These are phyloP conservation scores for Croton laevigatus DNA, from an alignment of 441 rosid genomes.

Conservation along the genomic window DNA sequence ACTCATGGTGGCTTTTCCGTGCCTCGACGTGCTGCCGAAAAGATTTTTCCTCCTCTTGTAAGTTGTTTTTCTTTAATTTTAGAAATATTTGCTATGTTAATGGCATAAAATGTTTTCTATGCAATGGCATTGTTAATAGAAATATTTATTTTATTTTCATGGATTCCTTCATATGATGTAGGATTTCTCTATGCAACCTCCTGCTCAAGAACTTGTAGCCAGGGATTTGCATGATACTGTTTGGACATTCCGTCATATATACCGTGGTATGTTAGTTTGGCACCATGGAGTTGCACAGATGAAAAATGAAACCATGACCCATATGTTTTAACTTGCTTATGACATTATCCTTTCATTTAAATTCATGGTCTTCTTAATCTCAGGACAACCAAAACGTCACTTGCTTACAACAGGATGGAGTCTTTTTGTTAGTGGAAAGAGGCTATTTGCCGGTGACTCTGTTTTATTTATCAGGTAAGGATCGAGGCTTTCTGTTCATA, in stretches of 20 bases:
- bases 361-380: conserved; percentile 19
- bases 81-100: conserved; percentile 2
- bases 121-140: neutral
- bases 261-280: conserved; percentile 54
- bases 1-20: conserved; percentile 99
- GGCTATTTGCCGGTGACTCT: conserved; percentile 91
- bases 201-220: conserved; percentile 88
- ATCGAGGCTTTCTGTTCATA: conserved; percentile 15
- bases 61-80: conserved; percentile 18
- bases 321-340: neutral
- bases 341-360: conserved; percentile 11
- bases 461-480: conserved; percentile 88
- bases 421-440: conserved; percentile 84
- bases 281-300: neutral
- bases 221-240: conserved; percentile 81
- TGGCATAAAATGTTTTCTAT: conserved; percentile 11
- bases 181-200: conserved; percentile 96
- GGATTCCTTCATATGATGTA: conserved; percentile 12
- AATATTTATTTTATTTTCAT: neutral
- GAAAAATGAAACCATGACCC: neutral
- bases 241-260: conserved; percentile 95
- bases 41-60: conserved; percentile 88
- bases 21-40: conserved; percentile 96
- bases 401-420: conserved; percentile 98
- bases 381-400: conserved; percentile 97